Base-by-base conservation (phyloP, 1,284 basidiomycete species). In the Pulveroboletus sp. region DNA sequence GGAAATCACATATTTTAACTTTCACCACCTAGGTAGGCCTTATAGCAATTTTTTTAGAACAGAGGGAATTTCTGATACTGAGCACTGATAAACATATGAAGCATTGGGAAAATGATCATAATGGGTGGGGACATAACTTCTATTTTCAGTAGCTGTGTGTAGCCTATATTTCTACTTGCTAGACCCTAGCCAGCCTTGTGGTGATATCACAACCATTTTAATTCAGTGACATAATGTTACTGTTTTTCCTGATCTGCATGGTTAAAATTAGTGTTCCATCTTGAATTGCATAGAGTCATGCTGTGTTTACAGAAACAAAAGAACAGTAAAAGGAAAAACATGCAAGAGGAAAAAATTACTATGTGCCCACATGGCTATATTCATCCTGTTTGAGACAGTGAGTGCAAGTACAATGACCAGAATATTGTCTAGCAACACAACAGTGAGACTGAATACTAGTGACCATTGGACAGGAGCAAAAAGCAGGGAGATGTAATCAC, bases 361-460 rank as follows among this genome's bases (percentile, higher is more conserved):
- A 63, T 88, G 83, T 9, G 89, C 88, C 91, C 91, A 94, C 93
- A 95, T 95, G 2, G 91, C 91, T 3, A 90, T 90, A 4, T 92
- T 92, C 33, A 95, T 82, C 15, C 90, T 79, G 68, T 95, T 95
- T 0, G 91, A 93, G 33, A 95, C 77, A 0, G 86, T 87, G 68
- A 95, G 91, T 10, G 87, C 71, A 4, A 94, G 73, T 0, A 91
- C 93, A 17, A 92, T 65, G 56, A 95, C 79, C 0, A 93, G 93
- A 0, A 93, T 71, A 6, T 81, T 79, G 73, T 95, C 93, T 0
- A 93, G 75, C 8, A 95, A 71, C 0, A 89, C 83, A 0, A 92
- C 90, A 0, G 79, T 71, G 65, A 95, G 93, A 1, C 93, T 93
- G 24, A 24, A 24, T 24, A 24, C 24, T 24, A 24, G 24, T 24